Evolutionary conservation across 2,329 filamentous ascomycete species (phyloP).

Genomic region (Aaosphaeria pasadenensis): DNA sequence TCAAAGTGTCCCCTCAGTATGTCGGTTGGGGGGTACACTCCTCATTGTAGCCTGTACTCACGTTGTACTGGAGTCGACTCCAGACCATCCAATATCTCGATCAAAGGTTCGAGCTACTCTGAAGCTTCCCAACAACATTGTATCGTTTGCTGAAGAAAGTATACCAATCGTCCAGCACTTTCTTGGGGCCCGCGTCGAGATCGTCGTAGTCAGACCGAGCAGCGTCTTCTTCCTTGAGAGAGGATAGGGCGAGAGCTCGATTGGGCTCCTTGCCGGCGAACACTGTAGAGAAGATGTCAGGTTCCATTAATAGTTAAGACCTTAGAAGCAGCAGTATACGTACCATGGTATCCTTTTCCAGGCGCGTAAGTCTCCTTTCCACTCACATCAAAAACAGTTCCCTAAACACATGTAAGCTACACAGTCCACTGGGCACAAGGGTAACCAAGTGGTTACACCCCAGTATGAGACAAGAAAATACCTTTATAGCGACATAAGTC

Average conservation of each 20-base stretch:
- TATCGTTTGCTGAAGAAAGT: constrained; percentile 97
- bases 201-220: constrained; percentile 71
- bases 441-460: not conserved
- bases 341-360: constrained; percentile 82
- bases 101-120: constrained; percentile 3
- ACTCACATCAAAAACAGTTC: constrained; percentile 90
- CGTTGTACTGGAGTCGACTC: no score
- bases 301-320: not conserved
- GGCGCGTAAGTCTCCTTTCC: constrained; percentile 84
- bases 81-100: constrained; percentile 1
- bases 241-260: constrained; percentile 82
- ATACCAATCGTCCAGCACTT: constrained; percentile 83
- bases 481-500: constrained; percentile 60
- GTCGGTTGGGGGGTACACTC: no score
- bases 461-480: constrained; percentile 10
- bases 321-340: constrained; percentile 21
- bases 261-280: constrained; percentile 96
- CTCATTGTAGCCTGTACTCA: no score
- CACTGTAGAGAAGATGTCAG: constrained; percentile 53
- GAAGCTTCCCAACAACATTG: constrained; percentile 69
- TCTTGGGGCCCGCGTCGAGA: constrained; percentile 80
- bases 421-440: not conserved
- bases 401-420: constrained; percentile 48
- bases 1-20: no score
- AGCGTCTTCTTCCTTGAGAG: constrained; percentile 81